phyloP scores from a whole-genome alignment of 176 grass and related monocot species.

The Areca catechu region DNA sequence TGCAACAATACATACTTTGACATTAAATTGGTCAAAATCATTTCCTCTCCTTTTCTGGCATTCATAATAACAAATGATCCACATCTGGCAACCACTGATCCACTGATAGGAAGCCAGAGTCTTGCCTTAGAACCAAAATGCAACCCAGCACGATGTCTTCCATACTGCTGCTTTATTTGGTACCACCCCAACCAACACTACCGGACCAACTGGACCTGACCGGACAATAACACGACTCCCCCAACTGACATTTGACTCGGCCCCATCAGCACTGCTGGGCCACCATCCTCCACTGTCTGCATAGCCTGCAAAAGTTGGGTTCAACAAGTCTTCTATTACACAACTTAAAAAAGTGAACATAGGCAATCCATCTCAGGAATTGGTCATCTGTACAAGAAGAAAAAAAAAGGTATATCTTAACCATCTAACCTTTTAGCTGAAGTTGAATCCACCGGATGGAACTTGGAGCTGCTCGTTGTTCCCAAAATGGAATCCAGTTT shows the following conservation, averaged over 20 bases:
- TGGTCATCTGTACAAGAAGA: not conserved
- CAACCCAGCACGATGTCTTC: slow-evolving; percentile 26
- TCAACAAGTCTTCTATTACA: not conserved
- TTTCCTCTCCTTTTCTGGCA: slow-evolving; percentile 20
- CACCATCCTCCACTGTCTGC: slow-evolving; percentile 24
- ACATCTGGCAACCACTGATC: too few relatives aligned
- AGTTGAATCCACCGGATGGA: slow-evolving; percentile 77
- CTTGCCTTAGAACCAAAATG: slow-evolving; percentile 32
- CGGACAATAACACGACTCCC: slow-evolving; percentile 45
- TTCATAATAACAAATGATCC: too few relatives aligned
- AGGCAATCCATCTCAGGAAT: not conserved
- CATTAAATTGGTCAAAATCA: slow-evolving; percentile 13
- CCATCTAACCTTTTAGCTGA: slow-evolving; percentile 42
- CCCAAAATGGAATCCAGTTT: slow-evolving; percentile 62
- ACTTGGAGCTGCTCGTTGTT: slow-evolving; percentile 33
- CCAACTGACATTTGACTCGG: slow-evolving; percentile 37
- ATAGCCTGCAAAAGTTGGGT: slow-evolving; percentile 25
- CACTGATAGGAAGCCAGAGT: not conserved
- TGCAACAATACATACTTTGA: slow-evolving; percentile 6
- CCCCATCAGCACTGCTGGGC: slow-evolving; percentile 45
- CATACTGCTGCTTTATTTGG: slow-evolving; percentile 33
- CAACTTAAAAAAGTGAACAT: not conserved
- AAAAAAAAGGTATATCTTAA: not conserved
- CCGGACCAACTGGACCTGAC: slow-evolving; percentile 47
- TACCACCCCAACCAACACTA: slow-evolving; percentile 43